Evolutionary conservation across 495 filamentous ascomycete genomes (phyloP).

Genomic region (Trichodelitschia bisporula): DNA sequence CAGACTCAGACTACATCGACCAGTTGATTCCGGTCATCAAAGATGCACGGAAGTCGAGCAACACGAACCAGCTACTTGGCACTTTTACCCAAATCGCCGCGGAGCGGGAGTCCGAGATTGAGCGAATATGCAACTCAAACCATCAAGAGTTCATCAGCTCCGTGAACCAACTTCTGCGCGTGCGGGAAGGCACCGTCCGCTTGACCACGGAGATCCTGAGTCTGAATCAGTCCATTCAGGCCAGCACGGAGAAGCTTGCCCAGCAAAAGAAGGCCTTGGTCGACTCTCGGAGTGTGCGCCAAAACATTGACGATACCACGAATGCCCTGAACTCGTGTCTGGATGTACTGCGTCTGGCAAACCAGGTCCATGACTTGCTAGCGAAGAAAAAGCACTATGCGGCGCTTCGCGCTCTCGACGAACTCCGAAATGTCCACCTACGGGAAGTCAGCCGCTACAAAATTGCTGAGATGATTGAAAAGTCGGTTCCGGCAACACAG

Average conservation of each 20-base stretch:
- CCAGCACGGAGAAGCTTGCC: slow-evolving; percentile 82
- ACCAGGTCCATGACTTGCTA: slow-evolving; percentile 79
- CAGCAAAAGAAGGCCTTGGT: slow-evolving; percentile 87
- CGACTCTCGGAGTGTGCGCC: slow-evolving; percentile 70
- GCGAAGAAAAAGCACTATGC: slow-evolving; percentile 85
- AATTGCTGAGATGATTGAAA: slow-evolving; percentile 86
- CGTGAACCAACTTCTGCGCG: slow-evolving; percentile 73
- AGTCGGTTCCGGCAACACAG: slow-evolving; percentile 79
- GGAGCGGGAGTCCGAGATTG: slow-evolving; percentile 76
- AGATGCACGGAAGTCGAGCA: slow-evolving; percentile 58
- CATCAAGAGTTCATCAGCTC: slow-evolving; percentile 91
- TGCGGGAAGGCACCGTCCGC: slow-evolving; percentile 66
- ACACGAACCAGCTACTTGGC: slow-evolving; percentile 48
- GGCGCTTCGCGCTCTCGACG: slow-evolving; percentile 78
- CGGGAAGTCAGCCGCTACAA: slow-evolving; percentile 84
- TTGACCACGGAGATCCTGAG: slow-evolving; percentile 80
- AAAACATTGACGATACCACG: slow-evolving; percentile 88
- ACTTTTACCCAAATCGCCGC: slow-evolving; percentile 56
- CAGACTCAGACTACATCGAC: slow-evolving; percentile 82
- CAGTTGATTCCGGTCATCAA: slow-evolving; percentile 81
- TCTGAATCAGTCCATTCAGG: slow-evolving; percentile 81
- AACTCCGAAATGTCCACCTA: slow-evolving; percentile 87
- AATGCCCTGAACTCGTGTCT: slow-evolving; percentile 73
- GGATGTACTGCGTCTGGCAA: slow-evolving; percentile 76
- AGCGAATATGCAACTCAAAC: slow-evolving; percentile 80